Base-by-base conservation (phyloP, 768 basidiomycete genomes). In the Krasilnikovozyma curviuscula region DNA sequence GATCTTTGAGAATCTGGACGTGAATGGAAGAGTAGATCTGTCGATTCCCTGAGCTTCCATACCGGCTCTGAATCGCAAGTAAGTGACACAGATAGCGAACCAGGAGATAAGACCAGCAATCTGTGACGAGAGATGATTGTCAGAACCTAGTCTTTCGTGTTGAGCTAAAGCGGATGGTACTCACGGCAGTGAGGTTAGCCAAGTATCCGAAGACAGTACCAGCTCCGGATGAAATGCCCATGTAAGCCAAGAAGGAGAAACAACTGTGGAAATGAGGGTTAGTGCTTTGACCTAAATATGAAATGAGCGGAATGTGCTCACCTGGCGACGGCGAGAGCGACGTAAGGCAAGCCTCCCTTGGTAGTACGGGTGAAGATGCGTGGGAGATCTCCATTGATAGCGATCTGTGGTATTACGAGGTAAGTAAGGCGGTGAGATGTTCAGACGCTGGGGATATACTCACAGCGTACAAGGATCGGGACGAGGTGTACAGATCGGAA, bases 401-500 rank as follows among this genome's bases (percentile, higher is more conserved):
- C 80, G 49, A 95, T 72, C n/a, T n/a, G n/a, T n/a, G n/a, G n/a
- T n/a, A n/a, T n/a, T n/a, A n/a, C n/a, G n/a, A n/a, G n/a, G n/a
- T n/a, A n/a, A n/a, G n/a, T n/a, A n/a, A n/a, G n/a, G n/a, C n/a
- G n/a, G n/a, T n/a, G n/a, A n/a, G n/a, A n/a, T n/a, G n/a, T n/a
- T n/a, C n/a, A n/a, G n/a, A n/a, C n/a, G n/a, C n/a, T n/a, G n/a
- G n/a, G n/a, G n/a, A n/a, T n/a, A n/a, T n/a, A n/a, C n/a, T n/a
- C n/a, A n/a, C n/a, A 45, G 83, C 86, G 63, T 89, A 89, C 7
- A 95, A 71, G 16, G 67, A 67, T 25, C 68, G 64, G 5, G 85
- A 86, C 39, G 79, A 79, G 3, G 84, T 88, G 67, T 85, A 91
- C 39, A 93, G 63, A 61, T 91, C 85, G 61, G 79, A 81, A 23